Evolutionary conservation across 768 basidiomycete genomes (phyloP), one percentile per base, ranked within the genome.

Genomic region (Tulasnella sp.): DNA sequence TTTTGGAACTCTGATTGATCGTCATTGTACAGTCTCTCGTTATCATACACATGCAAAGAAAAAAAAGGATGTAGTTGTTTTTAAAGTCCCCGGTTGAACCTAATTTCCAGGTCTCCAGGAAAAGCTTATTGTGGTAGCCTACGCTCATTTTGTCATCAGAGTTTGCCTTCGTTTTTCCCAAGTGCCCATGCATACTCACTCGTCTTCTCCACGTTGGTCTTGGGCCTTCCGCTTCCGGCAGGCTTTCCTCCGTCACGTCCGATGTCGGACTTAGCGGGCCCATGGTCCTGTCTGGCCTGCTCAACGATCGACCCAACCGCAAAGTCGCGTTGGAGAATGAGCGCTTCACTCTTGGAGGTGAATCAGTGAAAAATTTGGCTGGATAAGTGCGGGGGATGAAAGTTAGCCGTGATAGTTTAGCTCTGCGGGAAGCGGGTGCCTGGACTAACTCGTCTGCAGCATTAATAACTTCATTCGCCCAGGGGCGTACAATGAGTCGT

Each of bases 161-260:
- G 34, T 27, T 36, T 68, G 12, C 27, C 27, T 27, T 68, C 52
- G 31, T 24, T 58, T 34, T 68, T 68, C 62, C 34, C 62, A 68
- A 36, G 34, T 34, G 36, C 16, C 62, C 62, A 36, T 34, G 62
- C 14, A 68, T 68, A 68, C 62, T 68, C 62, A 68, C 62, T 68
- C 62, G 62, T 68, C 62, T 27, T 36, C 62, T 68, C 62, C 62
- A 68, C 62, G 62, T 18, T 68, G 62, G 62, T 34, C 62, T 68
- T 36, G 62, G 24, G 62, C 62, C 62, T 68, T 68, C 62, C 12
- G 62, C 62, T 34, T 68, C 62, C 16, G 62, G 62, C 31, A 68
- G 1, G n/a, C 16, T 36, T 36, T 68, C 62, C 34, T 68, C 62
- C 62, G 62, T 68, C 36, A 68, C 4, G 34, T 68, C 62, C 62